Conservation (phyloP, 225 moss, liverwort and hornwort genomes). For the Polytrichum commune region DNA sequence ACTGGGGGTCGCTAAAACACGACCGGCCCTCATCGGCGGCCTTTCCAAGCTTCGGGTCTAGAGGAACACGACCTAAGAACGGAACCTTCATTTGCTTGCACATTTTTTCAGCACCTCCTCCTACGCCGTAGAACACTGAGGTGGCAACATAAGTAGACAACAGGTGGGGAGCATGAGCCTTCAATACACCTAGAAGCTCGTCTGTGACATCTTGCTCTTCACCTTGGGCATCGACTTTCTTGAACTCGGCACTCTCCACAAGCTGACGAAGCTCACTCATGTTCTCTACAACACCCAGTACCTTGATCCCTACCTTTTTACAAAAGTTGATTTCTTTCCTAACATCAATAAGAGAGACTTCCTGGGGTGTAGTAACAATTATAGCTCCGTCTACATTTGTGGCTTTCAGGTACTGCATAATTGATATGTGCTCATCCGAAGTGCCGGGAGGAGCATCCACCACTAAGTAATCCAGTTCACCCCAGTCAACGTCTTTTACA, state of each 20-base stretch:
- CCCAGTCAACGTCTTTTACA: conserved; percentile 93
- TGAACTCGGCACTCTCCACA: conserved; percentile 64
- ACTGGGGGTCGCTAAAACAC: conserved; percentile 72
- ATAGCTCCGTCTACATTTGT: conserved; percentile 86
- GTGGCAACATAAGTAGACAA: conserved; percentile 53
- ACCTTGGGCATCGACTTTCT: conserved; percentile 46
- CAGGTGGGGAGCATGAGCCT: conserved; percentile 76
- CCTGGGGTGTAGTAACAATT: conserved; percentile 87
- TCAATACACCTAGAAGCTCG: conserved; percentile 59
- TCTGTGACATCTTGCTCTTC: conserved; percentile 81
- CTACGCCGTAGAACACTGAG: conserved; percentile 73
- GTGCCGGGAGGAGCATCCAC: conserved; percentile 97
- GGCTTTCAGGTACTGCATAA: conserved; percentile 88
- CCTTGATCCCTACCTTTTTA: conserved; percentile 83
- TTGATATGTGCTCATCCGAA: conserved; percentile 95
- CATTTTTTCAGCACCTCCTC: conserved; percentile 93
- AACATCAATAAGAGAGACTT: conserved; percentile 89
- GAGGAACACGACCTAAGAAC: conserved; percentile 79
- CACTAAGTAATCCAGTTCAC: conserved; percentile 86
- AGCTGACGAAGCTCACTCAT: conserved; percentile 93
- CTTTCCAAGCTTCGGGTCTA: conserved; percentile 91
- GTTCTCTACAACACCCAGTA: conserved; percentile 95
- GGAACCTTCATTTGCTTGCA: conserved; percentile 90
- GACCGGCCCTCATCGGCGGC: conserved; percentile 94
- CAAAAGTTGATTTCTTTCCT: conserved; percentile 97